These are phyloP conservation scores for Russula compacta DNA, from an alignment of 768 basidiomycete genomes.

Conservation along the genomic window DNA sequence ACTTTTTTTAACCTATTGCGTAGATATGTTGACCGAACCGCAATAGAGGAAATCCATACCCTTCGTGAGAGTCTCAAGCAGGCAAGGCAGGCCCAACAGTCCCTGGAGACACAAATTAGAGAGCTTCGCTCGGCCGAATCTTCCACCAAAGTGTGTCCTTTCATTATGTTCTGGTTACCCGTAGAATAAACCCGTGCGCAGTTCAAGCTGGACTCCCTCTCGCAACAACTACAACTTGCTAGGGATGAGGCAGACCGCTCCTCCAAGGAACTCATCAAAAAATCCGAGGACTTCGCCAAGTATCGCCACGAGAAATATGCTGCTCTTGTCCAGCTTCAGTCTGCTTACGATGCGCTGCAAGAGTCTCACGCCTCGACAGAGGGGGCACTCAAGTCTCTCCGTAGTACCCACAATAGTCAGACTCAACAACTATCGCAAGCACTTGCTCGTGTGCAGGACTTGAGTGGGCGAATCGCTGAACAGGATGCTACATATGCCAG, in stretches of 20 bases:
- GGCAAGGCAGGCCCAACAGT: conserved; percentile 62
- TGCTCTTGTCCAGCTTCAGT: conserved; percentile 66
- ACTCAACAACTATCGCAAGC: conserved; percentile 71
- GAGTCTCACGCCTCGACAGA: conserved; percentile 60
- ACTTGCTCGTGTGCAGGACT: conserved; percentile 61
- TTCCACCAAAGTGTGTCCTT: conserved; percentile 53
- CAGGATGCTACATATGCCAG: conserved; percentile 75
- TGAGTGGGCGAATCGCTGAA: conserved; percentile 72
- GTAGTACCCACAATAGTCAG: conserved; percentile 62
- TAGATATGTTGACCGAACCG: neutral
- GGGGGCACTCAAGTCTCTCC: conserved; percentile 61
- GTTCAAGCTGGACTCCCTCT: conserved; percentile 81
- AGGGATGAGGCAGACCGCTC: conserved; percentile 69
- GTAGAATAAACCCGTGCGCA: conserved; percentile 26
- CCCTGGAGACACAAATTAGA: conserved; percentile 56
- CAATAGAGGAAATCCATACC: conserved; percentile 59
- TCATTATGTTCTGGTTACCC: conserved; percentile 2
- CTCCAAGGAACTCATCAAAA: conserved; percentile 54
- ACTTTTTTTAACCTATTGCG: neutral
- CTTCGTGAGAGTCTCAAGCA: conserved; percentile 64
- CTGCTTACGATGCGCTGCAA: conserved; percentile 62
- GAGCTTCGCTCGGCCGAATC: conserved; percentile 69
- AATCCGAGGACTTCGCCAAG: conserved; percentile 76
- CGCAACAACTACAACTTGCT: conserved; percentile 72
- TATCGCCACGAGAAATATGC: conserved; percentile 76